Percentiles rank a stretch among this genome's conserved stretches.
Evolutionary conservation across 164 flowering plant genomes (phyloP).

Genomic region (Stephania yunnanensis): DNA sequence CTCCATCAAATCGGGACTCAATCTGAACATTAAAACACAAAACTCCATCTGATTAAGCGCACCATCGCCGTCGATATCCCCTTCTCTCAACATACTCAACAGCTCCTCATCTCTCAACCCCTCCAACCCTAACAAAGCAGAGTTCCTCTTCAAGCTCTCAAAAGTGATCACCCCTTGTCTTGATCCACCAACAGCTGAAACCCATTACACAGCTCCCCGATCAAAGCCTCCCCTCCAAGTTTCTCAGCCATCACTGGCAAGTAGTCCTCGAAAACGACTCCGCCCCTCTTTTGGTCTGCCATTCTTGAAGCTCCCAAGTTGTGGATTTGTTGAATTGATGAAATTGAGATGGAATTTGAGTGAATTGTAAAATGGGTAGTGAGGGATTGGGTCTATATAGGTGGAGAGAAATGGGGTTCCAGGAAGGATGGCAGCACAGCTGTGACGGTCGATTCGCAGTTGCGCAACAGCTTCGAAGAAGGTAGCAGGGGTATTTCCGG

Average conservation of each 20-base stretch:
- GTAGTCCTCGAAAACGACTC: slow-evolving; percentile 25
- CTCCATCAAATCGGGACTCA: slow-evolving; percentile 50
- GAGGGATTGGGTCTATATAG: not conserved
- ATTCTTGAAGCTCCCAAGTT: not conserved
- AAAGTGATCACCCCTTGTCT: slow-evolving; percentile 27
- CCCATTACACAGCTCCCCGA: slow-evolving; percentile 35
- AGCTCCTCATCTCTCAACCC: slow-evolving; percentile 34
- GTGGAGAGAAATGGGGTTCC: not conserved
- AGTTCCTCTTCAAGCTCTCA: slow-evolving; percentile 33
- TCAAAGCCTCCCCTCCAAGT: slow-evolving; percentile 30
- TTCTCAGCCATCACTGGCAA: slow-evolving; percentile 31
- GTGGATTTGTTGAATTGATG: not conserved
- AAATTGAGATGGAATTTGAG: too few species aligned
- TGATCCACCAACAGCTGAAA: slow-evolving; percentile 29
- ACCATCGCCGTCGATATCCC: slow-evolving; percentile 55
- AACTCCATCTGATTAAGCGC: slow-evolving; percentile 50
- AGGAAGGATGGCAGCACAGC: slow-evolving; percentile 13
- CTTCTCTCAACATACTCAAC: slow-evolving; percentile 47
- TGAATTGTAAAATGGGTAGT: not conserved
- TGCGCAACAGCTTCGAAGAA: not conserved
- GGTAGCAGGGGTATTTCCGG: not conserved
- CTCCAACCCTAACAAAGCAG: slow-evolving; percentile 22
- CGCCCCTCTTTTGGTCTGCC: slow-evolving; percentile 6
- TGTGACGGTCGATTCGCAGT: slow-evolving; percentile 4
- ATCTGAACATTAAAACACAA: slow-evolving; percentile 51